Evolutionary conservation across 208 protist species (phyloP).

Genomic region (Trypanosoma vivax): DNA sequence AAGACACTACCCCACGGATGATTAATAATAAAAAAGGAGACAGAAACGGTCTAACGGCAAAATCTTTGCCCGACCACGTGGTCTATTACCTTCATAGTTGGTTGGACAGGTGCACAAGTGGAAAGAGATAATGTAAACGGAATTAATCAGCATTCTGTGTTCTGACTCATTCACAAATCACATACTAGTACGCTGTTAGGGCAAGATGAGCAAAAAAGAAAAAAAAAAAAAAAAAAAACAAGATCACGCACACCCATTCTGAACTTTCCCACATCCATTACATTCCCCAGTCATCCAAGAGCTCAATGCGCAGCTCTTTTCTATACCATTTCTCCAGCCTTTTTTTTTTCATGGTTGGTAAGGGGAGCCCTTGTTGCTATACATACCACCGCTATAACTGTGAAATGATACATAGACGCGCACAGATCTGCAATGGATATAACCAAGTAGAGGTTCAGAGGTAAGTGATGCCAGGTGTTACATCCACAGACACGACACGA

Average conservation of each 20-base stretch:
- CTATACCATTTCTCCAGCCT: too few relatives aligned
- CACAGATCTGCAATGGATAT: neutral
- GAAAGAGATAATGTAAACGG: too few relatives aligned
- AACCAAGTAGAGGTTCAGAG: slow-evolving; percentile 12
- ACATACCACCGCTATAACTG: neutral
- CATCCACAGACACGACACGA: slow-evolving; percentile 23
- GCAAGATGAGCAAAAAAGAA: slow-evolving; percentile 2
- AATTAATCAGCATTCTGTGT: too few relatives aligned
- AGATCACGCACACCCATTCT: too few relatives aligned
- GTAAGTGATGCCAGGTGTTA: slow-evolving; percentile 44
- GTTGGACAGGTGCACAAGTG: too few relatives aligned
- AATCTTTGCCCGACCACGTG: too few relatives aligned
- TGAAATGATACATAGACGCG: neutral
- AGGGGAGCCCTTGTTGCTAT: too few relatives aligned
- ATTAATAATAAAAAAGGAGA: neutral
- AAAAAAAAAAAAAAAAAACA: neutral
- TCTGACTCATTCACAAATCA: neutral
- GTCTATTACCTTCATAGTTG: too few relatives aligned
- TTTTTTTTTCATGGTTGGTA: too few relatives aligned
- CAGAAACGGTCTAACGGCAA: neutral
- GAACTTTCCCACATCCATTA: too few relatives aligned
- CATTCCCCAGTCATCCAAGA: too few relatives aligned
- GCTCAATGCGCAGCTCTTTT: too few relatives aligned
- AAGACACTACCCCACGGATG: neutral
- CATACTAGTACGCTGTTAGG: neutral